Percentiles rank a stretch among this genome's conserved stretches.
Evolutionary conservation across 148 eudicot genomes (phyloP).

Genomic region (Talinum fruticosum): DNA sequence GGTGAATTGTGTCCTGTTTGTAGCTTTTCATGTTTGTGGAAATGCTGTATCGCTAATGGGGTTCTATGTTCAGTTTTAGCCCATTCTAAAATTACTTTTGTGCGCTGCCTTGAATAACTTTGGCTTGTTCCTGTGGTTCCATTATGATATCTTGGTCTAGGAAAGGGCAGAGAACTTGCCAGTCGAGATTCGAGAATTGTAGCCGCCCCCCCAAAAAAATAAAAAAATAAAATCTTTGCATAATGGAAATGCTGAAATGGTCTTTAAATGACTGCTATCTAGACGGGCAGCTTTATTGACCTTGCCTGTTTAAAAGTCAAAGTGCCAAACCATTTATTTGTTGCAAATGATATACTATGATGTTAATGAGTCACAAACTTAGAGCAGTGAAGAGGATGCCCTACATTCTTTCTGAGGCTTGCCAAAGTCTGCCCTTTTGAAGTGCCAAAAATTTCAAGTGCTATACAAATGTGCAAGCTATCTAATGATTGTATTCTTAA

Average conservation of each 20-base stretch:
- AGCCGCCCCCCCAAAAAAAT: neutral
- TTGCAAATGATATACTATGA: neutral
- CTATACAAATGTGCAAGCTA: neutral
- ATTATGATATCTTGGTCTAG: neutral
- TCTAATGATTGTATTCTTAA: neutral
- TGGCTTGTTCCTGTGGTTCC: neutral
- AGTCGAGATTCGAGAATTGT: neutral
- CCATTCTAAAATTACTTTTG: neutral
- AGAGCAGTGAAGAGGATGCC: neutral
- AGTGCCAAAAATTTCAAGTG: neutral
- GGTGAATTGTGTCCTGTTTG: neutral
- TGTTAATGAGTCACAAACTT: neutral
- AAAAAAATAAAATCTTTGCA: neutral
- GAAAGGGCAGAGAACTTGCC: neutral
- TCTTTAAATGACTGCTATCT: neutral
- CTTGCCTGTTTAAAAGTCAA: neutral
- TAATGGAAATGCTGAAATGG: neutral
- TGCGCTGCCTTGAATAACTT: neutral
- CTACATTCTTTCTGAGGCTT: neutral
- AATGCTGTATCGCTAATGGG: neutral
- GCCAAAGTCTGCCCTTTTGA: neutral
- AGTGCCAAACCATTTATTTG: neutral
- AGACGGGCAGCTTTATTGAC: neutral
- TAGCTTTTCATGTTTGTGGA: neutral
- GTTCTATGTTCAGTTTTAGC: neutral